These are phyloP conservation scores for Thelonectria discophora DNA, from an alignment of 2,329 filamentous ascomycete genomes.

Conservation along the genomic window DNA sequence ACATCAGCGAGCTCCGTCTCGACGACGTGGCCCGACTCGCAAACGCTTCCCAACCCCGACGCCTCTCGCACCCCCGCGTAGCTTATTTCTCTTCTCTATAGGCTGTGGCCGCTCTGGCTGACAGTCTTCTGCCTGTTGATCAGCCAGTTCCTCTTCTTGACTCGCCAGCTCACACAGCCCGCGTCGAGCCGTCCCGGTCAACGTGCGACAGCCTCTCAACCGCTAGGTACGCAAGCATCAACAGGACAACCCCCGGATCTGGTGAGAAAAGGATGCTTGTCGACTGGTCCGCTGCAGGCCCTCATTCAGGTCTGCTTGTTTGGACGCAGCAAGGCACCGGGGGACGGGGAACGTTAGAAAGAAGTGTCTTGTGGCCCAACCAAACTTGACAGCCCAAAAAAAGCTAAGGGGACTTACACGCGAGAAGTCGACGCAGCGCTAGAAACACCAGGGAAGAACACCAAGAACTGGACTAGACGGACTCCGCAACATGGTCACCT, in stretches of 20 bases:
- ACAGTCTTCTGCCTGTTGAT: too few relatives aligned
- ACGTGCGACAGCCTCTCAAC: neutral
- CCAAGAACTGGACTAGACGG: neutral
- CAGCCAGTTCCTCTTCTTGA: neutral
- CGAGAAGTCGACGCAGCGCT: conserved; percentile 3
- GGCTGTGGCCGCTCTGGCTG: too few relatives aligned
- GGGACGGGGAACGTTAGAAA: conserved; percentile 6
- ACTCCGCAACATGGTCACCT: conserved; percentile 8
- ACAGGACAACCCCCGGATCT: neutral
- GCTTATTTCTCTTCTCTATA: neutral
- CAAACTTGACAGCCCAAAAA: conserved; percentile 10
- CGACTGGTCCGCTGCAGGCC: neutral
- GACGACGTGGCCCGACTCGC: too few relatives aligned
- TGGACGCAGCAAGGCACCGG: neutral
- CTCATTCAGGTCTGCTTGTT: too few relatives aligned
- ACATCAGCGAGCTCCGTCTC: too few relatives aligned
- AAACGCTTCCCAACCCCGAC: too few relatives aligned
- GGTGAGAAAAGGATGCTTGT: neutral
- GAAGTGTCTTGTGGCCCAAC: conserved; percentile 17
- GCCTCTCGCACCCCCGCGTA: neutral
- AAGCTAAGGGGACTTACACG: conserved; percentile 21
- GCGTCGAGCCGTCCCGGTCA: neutral
- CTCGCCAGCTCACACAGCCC: too few relatives aligned
- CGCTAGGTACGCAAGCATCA: too few relatives aligned
- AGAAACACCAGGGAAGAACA: conserved; percentile 15